Base-by-base conservation (phyloP, 1,284 basidiomycete genomes). In the Ceratobasidium theobromae region DNA sequence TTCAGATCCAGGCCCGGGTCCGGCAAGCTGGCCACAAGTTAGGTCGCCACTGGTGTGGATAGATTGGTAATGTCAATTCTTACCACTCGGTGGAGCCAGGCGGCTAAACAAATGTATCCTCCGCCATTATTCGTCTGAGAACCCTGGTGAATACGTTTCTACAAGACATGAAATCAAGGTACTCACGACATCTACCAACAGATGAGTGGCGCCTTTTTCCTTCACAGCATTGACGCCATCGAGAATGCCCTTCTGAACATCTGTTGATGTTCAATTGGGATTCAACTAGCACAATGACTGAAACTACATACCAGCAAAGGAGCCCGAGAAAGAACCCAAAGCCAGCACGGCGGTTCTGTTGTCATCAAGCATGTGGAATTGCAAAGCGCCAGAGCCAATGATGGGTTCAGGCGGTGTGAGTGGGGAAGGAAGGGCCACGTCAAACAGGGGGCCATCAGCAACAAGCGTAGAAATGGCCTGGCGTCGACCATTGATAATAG, bases 181-280 rank as follows among this genome's bases (percentile, higher is more conserved):
- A 76, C 80, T 67, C 68, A 82, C 83, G 68, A 86, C 80, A 74
- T 86, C 84, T 14, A 86, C 81, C 57, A 86, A 78, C 40, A 86
- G 74, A 70, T 79, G 80, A 4, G 78, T 81, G 11, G 82, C 83
- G 46, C 84, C 84, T 54, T 74, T 70, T 16, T 74, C 72, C 71
- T 81, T 84, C 71, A 87, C 73, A 16, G 76, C 78, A 33, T 78
- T 73, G 69, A 86, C 72, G 5, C 84, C 85, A 1, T 74, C 75
- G 53, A 86, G 69, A 60, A 86, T 72, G 40, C 79, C 79, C 30
- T 74, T 71, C 68, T 81, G 60, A 16, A 64, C 45, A 16, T 21
- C 45, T 60, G 16, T 11, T 23, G 6, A 38, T 8, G 35, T 38
- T 21, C 45, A 30, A 33, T 32, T 3, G n/a, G 12, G 14, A 21